Conservation (phyloP, 1,284 basidiomycete genomes). For the Amylostereum areolatum region DNA sequence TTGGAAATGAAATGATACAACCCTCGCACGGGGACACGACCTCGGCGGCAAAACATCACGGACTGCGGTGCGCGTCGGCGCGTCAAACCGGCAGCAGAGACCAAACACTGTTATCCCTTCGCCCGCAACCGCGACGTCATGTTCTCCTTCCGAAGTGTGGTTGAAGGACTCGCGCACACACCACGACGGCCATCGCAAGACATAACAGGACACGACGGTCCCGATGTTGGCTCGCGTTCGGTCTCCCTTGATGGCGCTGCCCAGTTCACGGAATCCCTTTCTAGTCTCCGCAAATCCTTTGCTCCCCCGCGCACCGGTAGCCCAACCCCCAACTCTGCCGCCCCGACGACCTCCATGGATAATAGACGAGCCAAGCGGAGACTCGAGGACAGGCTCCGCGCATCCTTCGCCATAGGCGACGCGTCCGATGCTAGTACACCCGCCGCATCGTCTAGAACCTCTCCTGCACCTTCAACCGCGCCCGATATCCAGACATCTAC, state of each 20-base stretch:
- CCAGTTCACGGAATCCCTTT: slow-evolving; percentile 53
- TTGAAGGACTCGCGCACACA: slow-evolving; percentile 48
- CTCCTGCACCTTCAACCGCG: slow-evolving; percentile 33
- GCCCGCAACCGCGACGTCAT: slow-evolving; percentile 28
- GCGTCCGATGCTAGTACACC: slow-evolving; percentile 42
- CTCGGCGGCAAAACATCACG: no score
- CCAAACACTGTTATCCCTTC: background rate
- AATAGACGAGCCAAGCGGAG: slow-evolving; percentile 21
- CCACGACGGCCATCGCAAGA: slow-evolving; percentile 26
- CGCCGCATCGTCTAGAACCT: slow-evolving; percentile 31
- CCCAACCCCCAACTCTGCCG: slow-evolving; percentile 21
- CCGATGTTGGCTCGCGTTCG: slow-evolving; percentile 25
- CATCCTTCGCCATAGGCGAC: slow-evolving; percentile 53
- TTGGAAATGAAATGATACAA: no score
- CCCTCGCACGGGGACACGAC: no score
- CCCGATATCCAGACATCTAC: slow-evolving; percentile 26
- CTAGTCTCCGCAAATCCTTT: slow-evolving; percentile 57
- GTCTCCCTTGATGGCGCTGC: slow-evolving; percentile 32
- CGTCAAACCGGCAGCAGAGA: no score
- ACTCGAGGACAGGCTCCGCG: slow-evolving; percentile 66
- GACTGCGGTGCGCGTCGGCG: no score
- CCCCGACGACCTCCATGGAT: slow-evolving; percentile 16
- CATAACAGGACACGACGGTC: slow-evolving; percentile 19
- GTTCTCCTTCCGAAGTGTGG: slow-evolving; percentile 59
- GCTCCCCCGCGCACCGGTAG: slow-evolving; percentile 44